Percentiles rank a stretch among this genome's conserved stretches.
phyloP scores from a whole-genome alignment of 2,329 filamentous ascomycete species.

The Cytospora chrysosperma region DNA sequence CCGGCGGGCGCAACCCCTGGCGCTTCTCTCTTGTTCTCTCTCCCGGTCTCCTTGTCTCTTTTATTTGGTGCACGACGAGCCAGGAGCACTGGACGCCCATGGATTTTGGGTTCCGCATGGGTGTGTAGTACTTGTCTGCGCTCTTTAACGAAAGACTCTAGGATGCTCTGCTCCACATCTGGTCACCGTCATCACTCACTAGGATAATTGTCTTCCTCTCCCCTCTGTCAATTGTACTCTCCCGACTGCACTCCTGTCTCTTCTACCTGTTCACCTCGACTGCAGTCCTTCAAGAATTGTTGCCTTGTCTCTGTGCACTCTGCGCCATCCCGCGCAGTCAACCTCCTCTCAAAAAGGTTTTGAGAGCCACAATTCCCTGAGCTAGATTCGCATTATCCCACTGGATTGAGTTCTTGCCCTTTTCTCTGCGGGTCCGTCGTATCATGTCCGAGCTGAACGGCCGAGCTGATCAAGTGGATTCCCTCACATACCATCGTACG shows the following conservation, averaged over 20 bases:
- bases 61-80: conserved; percentile 11
- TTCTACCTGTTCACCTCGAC: neutral
- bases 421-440: conserved; percentile 1
- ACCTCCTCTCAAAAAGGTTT: neutral
- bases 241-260: neutral
- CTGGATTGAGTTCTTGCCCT: neutral
- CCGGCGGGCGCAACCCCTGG: conserved; percentile 14
- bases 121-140: conserved; percentile 12
- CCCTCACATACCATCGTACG: conserved; percentile 6
- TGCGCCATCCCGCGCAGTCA: too few relatives aligned
- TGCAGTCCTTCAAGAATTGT: neutral
- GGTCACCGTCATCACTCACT: conserved; percentile 20
- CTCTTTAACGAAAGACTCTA: conserved; percentile 11
- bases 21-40: neutral
- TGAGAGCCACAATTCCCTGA: neutral
- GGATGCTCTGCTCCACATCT: conserved; percentile 17
- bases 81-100: conserved; percentile 12
- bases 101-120: conserved; percentile 21
- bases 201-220: conserved; percentile 13
- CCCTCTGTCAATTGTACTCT: conserved; percentile 3
- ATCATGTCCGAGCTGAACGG: conserved; percentile 19
- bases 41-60: conserved; percentile 11
- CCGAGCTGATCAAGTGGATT: neutral
- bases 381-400: neutral
- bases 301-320: neutral